phyloP scores from a whole-genome alignment of 2,329 filamentous ascomycete species.

The Aspergillus awamori region DNA sequence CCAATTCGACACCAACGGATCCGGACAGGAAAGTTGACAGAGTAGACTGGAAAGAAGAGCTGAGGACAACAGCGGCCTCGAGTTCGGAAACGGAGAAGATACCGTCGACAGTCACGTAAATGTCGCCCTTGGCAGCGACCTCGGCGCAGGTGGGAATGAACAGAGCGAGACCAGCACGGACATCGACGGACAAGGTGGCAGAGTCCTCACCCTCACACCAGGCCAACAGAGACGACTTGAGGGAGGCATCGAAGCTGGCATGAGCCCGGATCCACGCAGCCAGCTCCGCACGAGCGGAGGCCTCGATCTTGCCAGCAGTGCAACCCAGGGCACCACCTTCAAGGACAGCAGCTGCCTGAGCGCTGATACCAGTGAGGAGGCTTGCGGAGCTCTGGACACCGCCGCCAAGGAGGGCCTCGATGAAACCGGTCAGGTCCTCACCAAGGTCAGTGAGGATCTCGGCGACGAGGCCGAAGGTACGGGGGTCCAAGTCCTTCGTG shows the following conservation, averaged over 20 bases:
- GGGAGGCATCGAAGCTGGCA: slow-evolving; percentile 23
- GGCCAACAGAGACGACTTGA: slow-evolving; percentile 34
- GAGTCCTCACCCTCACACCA: slow-evolving; percentile 37
- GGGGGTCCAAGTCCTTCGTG: slow-evolving; percentile 33
- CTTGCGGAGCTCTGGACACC: slow-evolving; percentile 20
- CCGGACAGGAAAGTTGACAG: slow-evolving; percentile 34
- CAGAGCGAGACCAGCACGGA: slow-evolving; percentile 36
- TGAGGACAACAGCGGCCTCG: slow-evolving; percentile 35
- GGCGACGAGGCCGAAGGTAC: slow-evolving; percentile 26
- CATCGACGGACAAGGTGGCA: slow-evolving; percentile 29
- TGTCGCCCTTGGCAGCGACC: slow-evolving; percentile 40
- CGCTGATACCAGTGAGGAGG: slow-evolving; percentile 34
- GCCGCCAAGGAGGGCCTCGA: slow-evolving; percentile 29
- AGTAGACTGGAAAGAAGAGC: slow-evolving; percentile 30
- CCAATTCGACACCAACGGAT: slow-evolving; percentile 24
- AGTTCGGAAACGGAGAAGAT: slow-evolving; percentile 34
- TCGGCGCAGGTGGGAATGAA: slow-evolving; percentile 38
- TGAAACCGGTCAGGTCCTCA: slow-evolving; percentile 26
- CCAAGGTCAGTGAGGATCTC: slow-evolving; percentile 23
- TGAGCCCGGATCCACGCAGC: slow-evolving; percentile 34
- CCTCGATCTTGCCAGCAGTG: slow-evolving; percentile 32
- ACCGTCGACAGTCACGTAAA: slow-evolving; percentile 41
- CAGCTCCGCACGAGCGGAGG: slow-evolving; percentile 33
- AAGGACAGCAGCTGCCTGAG: slow-evolving; percentile 40
- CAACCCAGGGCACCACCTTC: slow-evolving; percentile 40